A percentile compares a stretch with the other conserved stretches of the same genome.
Conservation (phyloP, 495 filamentous ascomycete genomes). For the Cryomyces minteri region DNA sequence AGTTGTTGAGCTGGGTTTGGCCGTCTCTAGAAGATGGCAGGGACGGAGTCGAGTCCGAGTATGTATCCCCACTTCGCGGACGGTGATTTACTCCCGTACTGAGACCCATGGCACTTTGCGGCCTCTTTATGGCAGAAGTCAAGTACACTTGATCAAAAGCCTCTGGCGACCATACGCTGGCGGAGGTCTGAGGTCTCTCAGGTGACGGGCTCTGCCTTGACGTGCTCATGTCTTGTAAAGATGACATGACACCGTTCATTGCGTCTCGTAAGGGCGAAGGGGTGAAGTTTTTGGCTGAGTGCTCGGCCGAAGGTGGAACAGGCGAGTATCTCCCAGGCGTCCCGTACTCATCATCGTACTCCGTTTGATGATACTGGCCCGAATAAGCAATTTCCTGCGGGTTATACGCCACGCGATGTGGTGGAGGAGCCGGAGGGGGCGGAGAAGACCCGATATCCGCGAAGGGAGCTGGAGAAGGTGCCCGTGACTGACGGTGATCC, state of each 20-base stretch:
- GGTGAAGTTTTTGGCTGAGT: constrained; percentile 38
- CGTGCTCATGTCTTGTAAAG: constrained; percentile 73
- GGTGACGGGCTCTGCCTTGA: constrained; percentile 27
- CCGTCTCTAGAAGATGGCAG: constrained; percentile 22
- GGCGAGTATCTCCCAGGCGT: constrained; percentile 32
- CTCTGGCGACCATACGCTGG: constrained; percentile 83
- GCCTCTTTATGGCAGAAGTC: constrained; percentile 27
- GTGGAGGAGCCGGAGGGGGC: constrained; percentile 24
- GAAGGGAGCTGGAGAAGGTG: constrained; percentile 17
- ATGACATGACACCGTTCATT: constrained; percentile 98
- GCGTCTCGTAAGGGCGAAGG: constrained; percentile 83
- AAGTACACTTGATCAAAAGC: constrained; percentile 48
- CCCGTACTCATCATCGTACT: background rate
- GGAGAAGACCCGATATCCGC: constrained; percentile 11
- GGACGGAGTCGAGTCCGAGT: background rate
- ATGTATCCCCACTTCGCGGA: background rate
- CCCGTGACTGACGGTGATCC: constrained; percentile 3
- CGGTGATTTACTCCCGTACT: constrained; percentile 14
- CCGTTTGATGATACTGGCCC: constrained; percentile 7
- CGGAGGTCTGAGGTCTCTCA: constrained; percentile 24
- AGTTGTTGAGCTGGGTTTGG: constrained; percentile 58
- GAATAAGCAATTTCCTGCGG: constrained; percentile 11
- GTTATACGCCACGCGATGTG: constrained; percentile 21
- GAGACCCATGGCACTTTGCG: constrained; percentile 58
- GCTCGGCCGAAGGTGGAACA: constrained; percentile 34